Conservation (phyloP, 805 yeast genomes). For the Barnettozyma wickerhamii region DNA sequence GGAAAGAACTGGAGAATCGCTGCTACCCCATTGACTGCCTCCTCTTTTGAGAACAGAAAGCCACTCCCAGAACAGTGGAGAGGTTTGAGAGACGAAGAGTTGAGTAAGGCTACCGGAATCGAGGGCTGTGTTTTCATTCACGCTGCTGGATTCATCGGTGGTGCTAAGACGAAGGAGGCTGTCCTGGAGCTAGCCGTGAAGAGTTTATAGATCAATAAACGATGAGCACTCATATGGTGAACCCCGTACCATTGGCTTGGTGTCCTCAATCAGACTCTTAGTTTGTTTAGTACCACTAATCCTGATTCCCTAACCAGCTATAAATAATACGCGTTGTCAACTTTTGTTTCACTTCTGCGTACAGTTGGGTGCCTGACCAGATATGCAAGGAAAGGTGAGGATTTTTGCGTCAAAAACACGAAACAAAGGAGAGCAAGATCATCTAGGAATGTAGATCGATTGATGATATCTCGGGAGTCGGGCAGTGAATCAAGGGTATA, state of each 20-base stretch:
- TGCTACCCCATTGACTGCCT: constrained; percentile 78
- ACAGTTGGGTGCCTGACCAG: background rate
- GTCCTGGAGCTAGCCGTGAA: constrained; percentile 68
- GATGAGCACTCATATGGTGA: too few species aligned
- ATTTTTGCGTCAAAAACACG: background rate
- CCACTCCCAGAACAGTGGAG: constrained; percentile 91
- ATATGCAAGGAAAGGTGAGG: background rate
- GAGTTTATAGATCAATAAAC: constrained; percentile 28
- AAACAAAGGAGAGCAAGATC: too few species aligned
- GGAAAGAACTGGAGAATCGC: constrained; percentile 77
- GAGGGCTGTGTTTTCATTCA: constrained; percentile 88
- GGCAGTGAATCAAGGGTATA: too few species aligned
- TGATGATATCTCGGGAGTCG: too few species aligned
- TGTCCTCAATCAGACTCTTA: too few species aligned
- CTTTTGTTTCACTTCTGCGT: too few species aligned
- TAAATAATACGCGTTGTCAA: too few species aligned
- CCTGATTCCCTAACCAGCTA: too few species aligned
- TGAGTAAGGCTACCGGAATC: constrained; percentile 72
- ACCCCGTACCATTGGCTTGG: too few species aligned
- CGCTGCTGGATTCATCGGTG: constrained; percentile 97
- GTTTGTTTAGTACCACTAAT: too few species aligned
- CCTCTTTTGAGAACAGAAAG: constrained; percentile 79
- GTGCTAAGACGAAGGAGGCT: constrained; percentile 75
- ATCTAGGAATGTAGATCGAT: too few species aligned
- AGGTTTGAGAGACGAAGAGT: constrained; percentile 88